Percentiles rank a stretch among this genome's conserved stretches.
Conservation (phyloP, 495 filamentous ascomycete genomes). For the Aspergillus mulundensis region DNA sequence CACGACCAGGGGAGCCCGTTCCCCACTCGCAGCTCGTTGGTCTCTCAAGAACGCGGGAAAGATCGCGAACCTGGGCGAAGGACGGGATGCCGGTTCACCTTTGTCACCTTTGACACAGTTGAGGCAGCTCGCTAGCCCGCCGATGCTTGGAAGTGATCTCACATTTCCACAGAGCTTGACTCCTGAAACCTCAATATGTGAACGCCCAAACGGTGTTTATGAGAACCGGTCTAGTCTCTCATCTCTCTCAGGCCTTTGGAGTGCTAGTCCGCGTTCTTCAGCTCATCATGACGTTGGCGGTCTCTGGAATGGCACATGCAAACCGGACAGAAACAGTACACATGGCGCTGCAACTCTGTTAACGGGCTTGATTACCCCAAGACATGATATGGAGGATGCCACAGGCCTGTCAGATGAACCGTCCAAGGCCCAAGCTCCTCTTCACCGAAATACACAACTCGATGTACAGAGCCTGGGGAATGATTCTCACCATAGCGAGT, state of each 20-base stretch:
- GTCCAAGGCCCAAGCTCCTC: neutral
- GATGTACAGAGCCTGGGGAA: constrained; percentile 27
- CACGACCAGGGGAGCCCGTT: constrained; percentile 16
- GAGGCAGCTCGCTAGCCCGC: constrained; percentile 59
- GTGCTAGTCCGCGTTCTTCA: constrained; percentile 20
- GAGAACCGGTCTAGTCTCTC: constrained; percentile 34
- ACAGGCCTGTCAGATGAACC: neutral
- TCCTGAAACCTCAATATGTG: constrained; percentile 74
- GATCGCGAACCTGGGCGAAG: constrained; percentile 25
- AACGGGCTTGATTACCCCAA: constrained; percentile 19
- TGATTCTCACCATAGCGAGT: constrained; percentile 46
- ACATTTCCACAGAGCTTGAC: constrained; percentile 71
- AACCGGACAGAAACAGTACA: constrained; percentile 14
- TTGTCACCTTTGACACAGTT: constrained; percentile 43
- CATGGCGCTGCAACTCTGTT: constrained; percentile 7
- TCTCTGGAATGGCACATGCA: constrained; percentile 66
- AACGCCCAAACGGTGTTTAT: constrained; percentile 48
- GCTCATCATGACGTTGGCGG: constrained; percentile 41
- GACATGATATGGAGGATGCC: neutral
- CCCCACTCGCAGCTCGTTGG: constrained; percentile 17
- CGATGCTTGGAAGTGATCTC: constrained; percentile 79
- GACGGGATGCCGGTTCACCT: constrained; percentile 42
- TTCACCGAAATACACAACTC: neutral
- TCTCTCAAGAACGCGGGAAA: constrained; percentile 24
- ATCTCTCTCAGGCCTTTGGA: constrained; percentile 42